phyloP scores from a whole-genome alignment of 2,329 filamentous ascomycete species.

The Septoria linicola region DNA sequence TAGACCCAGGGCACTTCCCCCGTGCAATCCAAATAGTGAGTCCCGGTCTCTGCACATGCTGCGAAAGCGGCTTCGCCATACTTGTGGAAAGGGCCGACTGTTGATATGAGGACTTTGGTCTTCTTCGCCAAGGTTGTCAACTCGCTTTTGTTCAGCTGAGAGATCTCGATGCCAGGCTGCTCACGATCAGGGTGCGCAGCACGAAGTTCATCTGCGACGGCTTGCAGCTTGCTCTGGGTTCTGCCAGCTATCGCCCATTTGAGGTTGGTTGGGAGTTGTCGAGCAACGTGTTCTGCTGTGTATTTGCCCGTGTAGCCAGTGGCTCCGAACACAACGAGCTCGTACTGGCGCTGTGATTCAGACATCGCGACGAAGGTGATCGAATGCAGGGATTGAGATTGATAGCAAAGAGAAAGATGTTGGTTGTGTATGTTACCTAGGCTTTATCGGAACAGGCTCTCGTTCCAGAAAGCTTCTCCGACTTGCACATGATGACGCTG shows the following conservation, averaged over 20 bases:
- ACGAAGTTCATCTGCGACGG: conserved; percentile 66
- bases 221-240: conserved; percentile 71
- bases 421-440: conserved; percentile 13
- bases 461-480: conserved; percentile 10
- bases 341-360: conserved; percentile 53
- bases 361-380: conserved; percentile 37
- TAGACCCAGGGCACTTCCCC: conserved; percentile 56
- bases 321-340: conserved; percentile 65
- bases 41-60: conserved; percentile 63
- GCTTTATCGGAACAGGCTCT: conserved; percentile 16
- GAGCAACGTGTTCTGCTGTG: conserved; percentile 71
- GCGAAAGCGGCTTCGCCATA: conserved; percentile 65
- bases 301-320: conserved; percentile 82
- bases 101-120: conserved; percentile 60
- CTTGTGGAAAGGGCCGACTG: conserved; percentile 62
- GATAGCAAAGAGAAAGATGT: conserved; percentile 1
- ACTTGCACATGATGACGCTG: conserved; percentile 12
- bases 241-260: conserved; percentile 88
- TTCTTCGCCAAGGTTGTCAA: conserved; percentile 54
- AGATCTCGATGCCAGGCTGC: conserved; percentile 61
- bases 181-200: conserved; percentile 66
- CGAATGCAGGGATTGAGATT: conserved; percentile 2
- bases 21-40: conserved; percentile 67
- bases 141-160: conserved; percentile 51
- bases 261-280: conserved; percentile 68